Conservation (phyloP, 2,329 filamentous ascomycete genomes). For the Arthrobotrys musiformis region DNA sequence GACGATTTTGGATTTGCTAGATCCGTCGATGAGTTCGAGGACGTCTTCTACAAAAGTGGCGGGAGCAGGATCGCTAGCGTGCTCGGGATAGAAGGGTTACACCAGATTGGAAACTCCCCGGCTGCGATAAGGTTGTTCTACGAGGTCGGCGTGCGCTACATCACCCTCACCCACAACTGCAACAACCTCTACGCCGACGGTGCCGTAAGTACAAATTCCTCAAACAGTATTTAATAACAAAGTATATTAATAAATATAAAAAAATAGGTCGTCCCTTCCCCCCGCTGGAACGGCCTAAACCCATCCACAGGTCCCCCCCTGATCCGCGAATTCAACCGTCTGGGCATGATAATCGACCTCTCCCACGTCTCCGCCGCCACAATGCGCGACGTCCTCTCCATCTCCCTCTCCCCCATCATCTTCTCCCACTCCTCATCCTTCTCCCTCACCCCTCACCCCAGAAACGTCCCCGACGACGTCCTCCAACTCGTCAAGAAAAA, state of each 20-base stretch:
- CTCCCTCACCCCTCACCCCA: constrained; percentile 82
- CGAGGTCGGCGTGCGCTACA: constrained; percentile 83
- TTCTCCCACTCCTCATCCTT: constrained; percentile 89
- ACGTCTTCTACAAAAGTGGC: constrained; percentile 29
- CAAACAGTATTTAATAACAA: background rate
- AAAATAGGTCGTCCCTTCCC: constrained; percentile 64
- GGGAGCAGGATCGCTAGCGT: constrained; percentile 75
- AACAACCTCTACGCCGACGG: constrained; percentile 91
- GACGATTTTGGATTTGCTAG: constrained; percentile 73
- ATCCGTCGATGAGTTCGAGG: constrained; percentile 65
- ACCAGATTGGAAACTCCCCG: constrained; percentile 89
- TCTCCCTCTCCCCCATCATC: constrained; percentile 77
- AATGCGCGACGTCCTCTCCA: constrained; percentile 81
- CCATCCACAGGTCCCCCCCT: constrained; percentile 74
- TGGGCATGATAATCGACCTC: constrained; percentile 94
- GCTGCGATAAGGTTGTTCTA: constrained; percentile 80
- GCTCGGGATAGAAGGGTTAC: constrained; percentile 84
- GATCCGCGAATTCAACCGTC: constrained; percentile 88
- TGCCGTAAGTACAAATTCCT: constrained; percentile 65
- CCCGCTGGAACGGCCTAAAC: constrained; percentile 78
- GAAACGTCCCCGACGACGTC: constrained; percentile 89
- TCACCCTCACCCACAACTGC: constrained; percentile 91
- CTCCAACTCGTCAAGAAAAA: constrained; percentile 78
- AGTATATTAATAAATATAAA: background rate
- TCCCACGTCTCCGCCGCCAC: constrained; percentile 82